A percentile compares a stretch with the other conserved stretches of the same genome.
These are phyloP conservation scores for Tubosaeta brunneosetosa DNA, from an alignment of 768 basidiomycete genomes.

Conservation along the genomic window DNA sequence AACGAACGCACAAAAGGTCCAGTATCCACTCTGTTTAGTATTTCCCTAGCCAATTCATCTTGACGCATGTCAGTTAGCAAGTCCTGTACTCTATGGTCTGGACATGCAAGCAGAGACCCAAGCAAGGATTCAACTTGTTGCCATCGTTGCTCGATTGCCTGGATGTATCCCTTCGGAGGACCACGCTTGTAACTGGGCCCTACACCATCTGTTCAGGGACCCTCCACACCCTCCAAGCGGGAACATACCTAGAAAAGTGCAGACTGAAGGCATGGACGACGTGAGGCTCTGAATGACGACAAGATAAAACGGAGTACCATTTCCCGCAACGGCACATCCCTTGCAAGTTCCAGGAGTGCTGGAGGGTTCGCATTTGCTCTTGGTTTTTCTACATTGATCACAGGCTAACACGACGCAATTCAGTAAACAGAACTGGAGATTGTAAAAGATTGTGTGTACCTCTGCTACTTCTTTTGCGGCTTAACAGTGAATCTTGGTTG, in stretches of 20 bases:
- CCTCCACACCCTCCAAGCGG: background rate
- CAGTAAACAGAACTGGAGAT: conserved; percentile 6
- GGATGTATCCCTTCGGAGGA: conserved; percentile 87
- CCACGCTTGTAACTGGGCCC: conserved; percentile 81
- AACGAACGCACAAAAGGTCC: conserved; percentile 65
- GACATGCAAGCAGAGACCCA: conserved; percentile 72
- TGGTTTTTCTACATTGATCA: conserved; percentile 84
- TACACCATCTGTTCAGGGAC: conserved; percentile 23
- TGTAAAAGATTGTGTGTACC: conserved; percentile 34
- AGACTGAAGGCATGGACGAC: conserved; percentile 38
- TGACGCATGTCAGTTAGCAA: conserved; percentile 60
- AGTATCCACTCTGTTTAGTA: conserved; percentile 68
- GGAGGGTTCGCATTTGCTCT: conserved; percentile 76
- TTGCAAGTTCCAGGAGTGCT: conserved; percentile 50
- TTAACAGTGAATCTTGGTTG: conserved; percentile 37
- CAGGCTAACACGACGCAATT: conserved; percentile 49
- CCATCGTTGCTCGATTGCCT: conserved; percentile 88
- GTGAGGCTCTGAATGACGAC: conserved; percentile 8
- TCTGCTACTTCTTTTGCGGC: conserved; percentile 61
- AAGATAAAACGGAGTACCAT: conserved; percentile 34
- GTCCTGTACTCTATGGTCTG: conserved; percentile 58
- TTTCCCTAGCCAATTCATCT: conserved; percentile 74
- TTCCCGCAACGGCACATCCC: conserved; percentile 56
- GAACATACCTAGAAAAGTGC: conserved; percentile 58
- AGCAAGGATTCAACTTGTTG: conserved; percentile 91